Conservation (phyloP, 371 early-diverging fungal genomes). For the Circinella umbellata region DNA sequence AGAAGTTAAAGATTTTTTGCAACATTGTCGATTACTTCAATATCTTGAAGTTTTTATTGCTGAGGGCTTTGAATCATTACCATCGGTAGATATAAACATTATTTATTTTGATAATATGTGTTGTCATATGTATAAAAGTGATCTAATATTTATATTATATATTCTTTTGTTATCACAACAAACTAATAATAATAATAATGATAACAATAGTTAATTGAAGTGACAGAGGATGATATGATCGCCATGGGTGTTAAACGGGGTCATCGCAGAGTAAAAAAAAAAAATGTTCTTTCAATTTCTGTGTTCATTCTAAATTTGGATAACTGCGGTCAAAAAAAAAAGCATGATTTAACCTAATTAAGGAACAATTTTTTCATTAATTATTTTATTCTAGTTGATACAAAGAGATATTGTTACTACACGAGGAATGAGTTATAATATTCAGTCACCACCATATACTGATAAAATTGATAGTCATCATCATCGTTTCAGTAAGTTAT, state of each 20-base stretch:
- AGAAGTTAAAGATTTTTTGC: constrained; percentile 31
- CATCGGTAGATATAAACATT: constrained; percentile 31
- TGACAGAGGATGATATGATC: constrained; percentile 52
- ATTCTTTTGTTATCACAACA: not conserved
- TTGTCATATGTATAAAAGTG: too few species aligned
- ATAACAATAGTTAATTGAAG: constrained; percentile 43
- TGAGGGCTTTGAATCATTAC: constrained; percentile 54
- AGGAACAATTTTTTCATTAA: not conserved
- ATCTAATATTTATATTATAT: not conserved
- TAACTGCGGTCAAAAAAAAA: not conserved
- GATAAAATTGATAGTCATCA: not conserved
- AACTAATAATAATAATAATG: too few species aligned
- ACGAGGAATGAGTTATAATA: constrained; percentile 10
- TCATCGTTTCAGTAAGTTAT: constrained; percentile 21
- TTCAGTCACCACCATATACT: not conserved
- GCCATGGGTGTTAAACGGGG: constrained; percentile 55
- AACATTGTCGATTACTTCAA: constrained; percentile 34
- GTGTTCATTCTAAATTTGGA: constrained; percentile 4
- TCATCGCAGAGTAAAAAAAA: constrained; percentile 45
- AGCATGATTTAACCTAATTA: not conserved
- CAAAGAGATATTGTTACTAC: constrained; percentile 50
- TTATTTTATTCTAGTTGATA: constrained; percentile 29
- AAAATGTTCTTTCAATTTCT: constrained; percentile 19
- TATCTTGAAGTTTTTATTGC: constrained; percentile 38
- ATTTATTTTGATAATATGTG: too few species aligned